phyloP scores from a whole-genome alignment of 2,329 filamentous ascomycete species.

The Ophiosphaerella herpotricha region DNA sequence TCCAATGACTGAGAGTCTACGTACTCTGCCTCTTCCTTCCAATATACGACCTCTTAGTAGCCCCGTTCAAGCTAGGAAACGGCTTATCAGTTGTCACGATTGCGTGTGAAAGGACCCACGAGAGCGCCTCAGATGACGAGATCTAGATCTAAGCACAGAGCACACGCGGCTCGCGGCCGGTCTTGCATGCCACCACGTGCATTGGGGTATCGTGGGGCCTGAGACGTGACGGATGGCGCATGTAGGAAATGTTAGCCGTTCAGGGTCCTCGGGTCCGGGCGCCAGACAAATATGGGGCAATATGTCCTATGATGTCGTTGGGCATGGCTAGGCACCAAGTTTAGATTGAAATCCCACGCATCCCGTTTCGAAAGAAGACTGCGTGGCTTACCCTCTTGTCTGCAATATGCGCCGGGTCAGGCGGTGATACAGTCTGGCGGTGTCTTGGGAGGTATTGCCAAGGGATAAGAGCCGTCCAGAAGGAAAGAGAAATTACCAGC shows the following conservation, averaged over 20 bases:
- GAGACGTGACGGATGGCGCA: constrained; percentile 27
- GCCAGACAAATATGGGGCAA: constrained; percentile 2
- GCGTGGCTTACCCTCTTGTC: not conserved
- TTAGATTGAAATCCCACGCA: not conserved
- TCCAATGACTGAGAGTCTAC: too few relatives aligned
- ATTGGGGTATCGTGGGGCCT: constrained; percentile 14
- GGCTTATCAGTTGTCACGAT: not conserved
- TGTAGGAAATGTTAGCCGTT: constrained; percentile 9
- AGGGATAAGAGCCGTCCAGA: constrained; percentile 8
- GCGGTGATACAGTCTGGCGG: constrained; percentile 4
- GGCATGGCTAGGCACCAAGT: constrained; percentile 7
- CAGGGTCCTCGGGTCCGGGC: constrained; percentile 19
- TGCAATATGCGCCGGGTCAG: constrained; percentile 9
- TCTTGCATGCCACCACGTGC: constrained; percentile 8
- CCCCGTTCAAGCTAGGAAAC: too few relatives aligned
- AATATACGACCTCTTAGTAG: too few relatives aligned
- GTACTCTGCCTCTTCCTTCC: too few relatives aligned
- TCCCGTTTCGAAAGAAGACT: too few relatives aligned
- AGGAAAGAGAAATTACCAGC: constrained; percentile 14
- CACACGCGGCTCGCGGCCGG: constrained; percentile 24
- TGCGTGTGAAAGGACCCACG: constrained; percentile 2
- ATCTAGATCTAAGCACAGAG: constrained; percentile 13
- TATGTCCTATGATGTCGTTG: constrained; percentile 27
- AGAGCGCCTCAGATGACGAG: constrained; percentile 9
- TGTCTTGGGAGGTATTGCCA: constrained; percentile 8